Percentiles rank a stretch among this genome's conserved stretches.
Evolutionary conservation across 371 early-diverging fungal species (phyloP).

Genomic region (Cokeromyces recurvatus): DNA sequence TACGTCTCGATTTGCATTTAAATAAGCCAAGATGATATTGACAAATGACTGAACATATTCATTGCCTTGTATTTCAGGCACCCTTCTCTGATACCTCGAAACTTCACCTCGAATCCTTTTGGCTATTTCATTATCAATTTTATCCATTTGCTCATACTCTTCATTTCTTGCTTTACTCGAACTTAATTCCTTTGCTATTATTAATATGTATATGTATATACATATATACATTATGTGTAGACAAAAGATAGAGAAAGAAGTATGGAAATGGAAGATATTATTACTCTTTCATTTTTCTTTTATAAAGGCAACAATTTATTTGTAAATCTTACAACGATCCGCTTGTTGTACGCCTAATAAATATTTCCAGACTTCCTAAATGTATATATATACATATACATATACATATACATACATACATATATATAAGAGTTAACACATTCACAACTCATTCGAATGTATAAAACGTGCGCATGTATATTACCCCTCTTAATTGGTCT

Average conservation of each 20-base stretch:
- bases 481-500: slow-evolving; percentile 77
- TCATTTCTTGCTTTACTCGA: slow-evolving; percentile 61
- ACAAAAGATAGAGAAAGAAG: background rate
- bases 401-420: slow-evolving; percentile 1
- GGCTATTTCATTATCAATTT: slow-evolving; percentile 67
- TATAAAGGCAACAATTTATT: too few species aligned
- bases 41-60: slow-evolving; percentile 58
- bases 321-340: slow-evolving; percentile 85
- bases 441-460: too few species aligned
- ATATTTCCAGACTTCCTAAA: slow-evolving; percentile 88
- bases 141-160: slow-evolving; percentile 74
- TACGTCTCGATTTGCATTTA: slow-evolving; percentile 69
- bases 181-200: slow-evolving; percentile 69
- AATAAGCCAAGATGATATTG: slow-evolving; percentile 77
- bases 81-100: slow-evolving; percentile 66
- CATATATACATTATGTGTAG: too few species aligned
- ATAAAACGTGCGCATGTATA: too few species aligned
- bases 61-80: slow-evolving; percentile 26
- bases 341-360: slow-evolving; percentile 82
- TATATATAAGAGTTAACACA: too few species aligned
- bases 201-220: too few species aligned
- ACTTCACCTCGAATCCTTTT: slow-evolving; percentile 89
- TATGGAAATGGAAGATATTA: too few species aligned
- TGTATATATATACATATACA: background rate
- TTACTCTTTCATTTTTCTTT: too few species aligned